Percentiles rank a stretch among this genome's conserved stretches.
Evolutionary conservation across 129 eudicot species (phyloP).

Genomic region (Escallonia rubra): DNA sequence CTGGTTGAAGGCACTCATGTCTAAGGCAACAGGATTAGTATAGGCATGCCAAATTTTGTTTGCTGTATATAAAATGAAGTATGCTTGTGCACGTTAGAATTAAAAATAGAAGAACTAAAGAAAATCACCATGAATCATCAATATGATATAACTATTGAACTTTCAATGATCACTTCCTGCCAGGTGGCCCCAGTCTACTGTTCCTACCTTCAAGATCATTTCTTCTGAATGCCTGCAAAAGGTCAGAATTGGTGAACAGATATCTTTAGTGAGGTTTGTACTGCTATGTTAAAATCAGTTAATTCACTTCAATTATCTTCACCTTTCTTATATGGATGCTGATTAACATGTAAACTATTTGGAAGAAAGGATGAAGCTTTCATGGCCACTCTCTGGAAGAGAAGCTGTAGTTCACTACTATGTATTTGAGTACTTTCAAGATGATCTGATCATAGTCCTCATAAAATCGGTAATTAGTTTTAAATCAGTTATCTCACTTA

Average conservation of each 20-base stretch:
- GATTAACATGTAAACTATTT: slow-evolving; percentile 39
- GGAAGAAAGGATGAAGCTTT: slow-evolving; percentile 98
- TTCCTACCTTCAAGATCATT: slow-evolving; percentile 68
- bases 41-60: too few relatives aligned
- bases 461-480: slow-evolving; percentile 57
- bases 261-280: slow-evolving; percentile 79
- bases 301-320: neutral
- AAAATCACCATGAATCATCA: too few relatives aligned
- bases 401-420: slow-evolving; percentile 72
- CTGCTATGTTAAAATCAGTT: neutral
- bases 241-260: slow-evolving; percentile 70
- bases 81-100: too few relatives aligned
- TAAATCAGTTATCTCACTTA: neutral
- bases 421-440: slow-evolving; percentile 69
- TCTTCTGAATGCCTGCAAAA: slow-evolving; percentile 59
- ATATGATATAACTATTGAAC: too few relatives aligned
- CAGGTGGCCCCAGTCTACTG: slow-evolving; percentile 85
- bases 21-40: too few relatives aligned
- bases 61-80: too few relatives aligned
- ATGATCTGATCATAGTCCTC: slow-evolving; percentile 71
- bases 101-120: too few relatives aligned
- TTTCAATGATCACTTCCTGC: neutral
- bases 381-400: slow-evolving; percentile 91
- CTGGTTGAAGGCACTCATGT: too few relatives aligned
- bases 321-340: slow-evolving; percentile 19